phyloP scores from a whole-genome alignment of 345 rosid species.

The Triadica sebifera region DNA sequence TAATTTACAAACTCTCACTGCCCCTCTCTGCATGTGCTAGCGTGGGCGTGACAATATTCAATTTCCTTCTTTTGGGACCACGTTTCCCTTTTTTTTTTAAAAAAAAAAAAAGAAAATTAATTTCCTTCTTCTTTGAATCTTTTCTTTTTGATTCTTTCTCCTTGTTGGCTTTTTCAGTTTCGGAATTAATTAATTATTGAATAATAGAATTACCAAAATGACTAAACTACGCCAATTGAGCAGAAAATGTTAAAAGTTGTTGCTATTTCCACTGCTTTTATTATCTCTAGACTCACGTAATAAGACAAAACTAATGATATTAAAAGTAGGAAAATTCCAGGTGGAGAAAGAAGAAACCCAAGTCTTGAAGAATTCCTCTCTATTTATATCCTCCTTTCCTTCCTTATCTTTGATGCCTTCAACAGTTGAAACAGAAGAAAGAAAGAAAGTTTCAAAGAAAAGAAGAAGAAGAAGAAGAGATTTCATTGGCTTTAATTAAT shows the following conservation, averaged over 20 bases:
- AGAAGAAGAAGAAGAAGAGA: not conserved
- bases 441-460: not conserved
- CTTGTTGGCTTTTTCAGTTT: not conserved
- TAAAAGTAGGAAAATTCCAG: not conserved
- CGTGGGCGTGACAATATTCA: conserved; percentile 55
- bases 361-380: not conserved
- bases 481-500: no score
- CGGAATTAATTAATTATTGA: not conserved
- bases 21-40: conserved; percentile 39
- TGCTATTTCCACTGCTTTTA: not conserved
- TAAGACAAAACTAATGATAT: not conserved
- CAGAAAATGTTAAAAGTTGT: not conserved
- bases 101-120: no score
- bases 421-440: not conserved
- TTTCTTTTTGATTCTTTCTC: not conserved
- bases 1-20: conserved; percentile 23
- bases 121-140: not conserved
- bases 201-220: not conserved
- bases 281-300: not conserved
- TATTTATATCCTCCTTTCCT: conserved; percentile 32
- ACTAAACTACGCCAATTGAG: not conserved
- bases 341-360: conserved; percentile 6
- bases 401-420: conserved; percentile 27
- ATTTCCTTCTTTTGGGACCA: conserved; percentile 46
- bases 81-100: conserved; percentile 2